Conservation (phyloP, 2,329 filamentous ascomycete species). For the Akanthomyces lecanii region DNA sequence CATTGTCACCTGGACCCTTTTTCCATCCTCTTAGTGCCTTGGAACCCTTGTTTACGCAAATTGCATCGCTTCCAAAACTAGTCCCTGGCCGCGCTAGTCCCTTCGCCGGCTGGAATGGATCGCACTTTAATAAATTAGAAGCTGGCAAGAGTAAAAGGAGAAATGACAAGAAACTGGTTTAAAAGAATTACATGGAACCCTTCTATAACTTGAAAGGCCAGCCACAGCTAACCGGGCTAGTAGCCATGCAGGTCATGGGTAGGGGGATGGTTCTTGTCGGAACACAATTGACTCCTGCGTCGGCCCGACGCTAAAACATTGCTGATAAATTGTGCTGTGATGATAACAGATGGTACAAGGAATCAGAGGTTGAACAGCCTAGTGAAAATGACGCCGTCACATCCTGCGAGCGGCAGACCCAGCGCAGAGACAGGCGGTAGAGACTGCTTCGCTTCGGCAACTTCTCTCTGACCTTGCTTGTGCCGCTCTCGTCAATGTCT, state of each 20-base stretch:
- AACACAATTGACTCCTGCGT: not conserved
- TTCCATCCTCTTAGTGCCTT: not conserved
- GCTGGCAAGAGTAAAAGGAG: not conserved
- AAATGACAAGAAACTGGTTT: too few relatives aligned
- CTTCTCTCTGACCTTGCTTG: not conserved
- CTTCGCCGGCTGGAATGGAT: not conserved
- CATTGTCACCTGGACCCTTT: not conserved
- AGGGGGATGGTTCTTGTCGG: not conserved
- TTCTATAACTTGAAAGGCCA: not conserved
- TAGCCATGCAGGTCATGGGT: not conserved
- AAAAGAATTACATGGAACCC: too few relatives aligned
- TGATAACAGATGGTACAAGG: not conserved
- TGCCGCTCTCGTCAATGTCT: not conserved
- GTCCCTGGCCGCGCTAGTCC: not conserved
- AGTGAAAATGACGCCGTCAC: not conserved
- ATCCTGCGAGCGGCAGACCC: not conserved
- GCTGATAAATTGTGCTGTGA: not conserved
- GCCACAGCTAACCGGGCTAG: not conserved
- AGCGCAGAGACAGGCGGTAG: not conserved
- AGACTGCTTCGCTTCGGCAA: not conserved
- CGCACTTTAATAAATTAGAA: too few relatives aligned
- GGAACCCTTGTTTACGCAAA: constrained; percentile 1
- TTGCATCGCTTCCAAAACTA: not conserved
- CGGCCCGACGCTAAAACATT: not conserved
- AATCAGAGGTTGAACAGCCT: not conserved